A percentile compares a stretch with the other conserved stretches of the same genome.
These are phyloP conservation scores for Loxodes magnus DNA, from an alignment of 73 alveolate genomes.

Conservation along the genomic window DNA sequence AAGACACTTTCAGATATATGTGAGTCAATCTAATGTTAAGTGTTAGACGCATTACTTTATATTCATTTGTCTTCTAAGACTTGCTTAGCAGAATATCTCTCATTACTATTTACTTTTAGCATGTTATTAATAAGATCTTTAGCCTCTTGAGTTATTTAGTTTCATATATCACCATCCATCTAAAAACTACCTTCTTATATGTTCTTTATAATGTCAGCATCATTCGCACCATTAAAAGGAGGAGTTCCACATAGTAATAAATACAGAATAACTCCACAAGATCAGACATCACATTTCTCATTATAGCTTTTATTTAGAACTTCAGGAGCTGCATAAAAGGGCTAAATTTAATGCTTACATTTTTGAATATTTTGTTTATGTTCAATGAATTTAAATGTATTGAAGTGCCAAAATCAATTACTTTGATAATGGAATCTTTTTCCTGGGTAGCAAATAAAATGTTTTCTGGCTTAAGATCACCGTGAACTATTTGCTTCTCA, in stretches of 20 bases:
- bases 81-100: conserved; percentile 41
- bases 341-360: conserved; percentile 20
- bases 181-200: conserved; percentile 25
- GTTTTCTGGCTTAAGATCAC: conserved; percentile 32
- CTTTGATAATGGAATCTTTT: conserved; percentile 8
- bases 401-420: conserved; percentile 27
- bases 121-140: conserved; percentile 49
- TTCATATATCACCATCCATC: conserved; percentile 25
- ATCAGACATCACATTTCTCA: conserved; percentile 69
- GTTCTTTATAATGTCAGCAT: conserved; percentile 37
- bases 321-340: conserved; percentile 51
- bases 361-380: neutral
- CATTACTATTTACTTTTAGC: conserved; percentile 35
- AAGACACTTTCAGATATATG: too few species aligned
- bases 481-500: conserved; percentile 15
- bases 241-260: conserved; percentile 59
- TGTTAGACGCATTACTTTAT: neutral
- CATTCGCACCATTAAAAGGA: conserved; percentile 53
- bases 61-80: conserved; percentile 51
- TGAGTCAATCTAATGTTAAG: too few species aligned
- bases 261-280: conserved; percentile 64
- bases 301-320: conserved; percentile 47
- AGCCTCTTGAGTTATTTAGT: conserved; percentile 30
- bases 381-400: conserved; percentile 1
- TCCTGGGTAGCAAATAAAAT: conserved; percentile 10